These are phyloP conservation scores for Hypoxylon subgilvum DNA, from an alignment of 495 filamentous ascomycete species.

Conservation along the genomic window DNA sequence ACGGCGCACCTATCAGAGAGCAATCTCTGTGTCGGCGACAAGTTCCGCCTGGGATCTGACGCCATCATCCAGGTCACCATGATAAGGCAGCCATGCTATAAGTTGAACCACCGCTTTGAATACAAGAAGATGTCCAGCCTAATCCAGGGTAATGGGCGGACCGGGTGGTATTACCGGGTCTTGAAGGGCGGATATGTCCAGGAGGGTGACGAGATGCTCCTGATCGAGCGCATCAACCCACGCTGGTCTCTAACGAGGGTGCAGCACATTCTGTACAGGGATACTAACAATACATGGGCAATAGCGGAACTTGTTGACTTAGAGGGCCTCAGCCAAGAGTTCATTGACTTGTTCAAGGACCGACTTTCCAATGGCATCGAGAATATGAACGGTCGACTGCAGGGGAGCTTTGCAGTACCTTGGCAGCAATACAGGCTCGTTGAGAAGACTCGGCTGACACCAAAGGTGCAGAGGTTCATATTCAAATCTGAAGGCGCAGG, in stretches of 20 bases:
- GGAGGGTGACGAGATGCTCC: slow-evolving; percentile 44
- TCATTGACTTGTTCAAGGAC: slow-evolving; percentile 26
- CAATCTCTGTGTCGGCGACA: slow-evolving; percentile 56
- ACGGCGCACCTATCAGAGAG: slow-evolving; percentile 45
- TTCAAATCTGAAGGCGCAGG: slow-evolving; percentile 23
- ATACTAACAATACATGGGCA: slow-evolving; percentile 43
- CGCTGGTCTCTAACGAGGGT: slow-evolving; percentile 51
- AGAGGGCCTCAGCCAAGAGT: slow-evolving; percentile 45
- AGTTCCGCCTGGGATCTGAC: slow-evolving; percentile 42
- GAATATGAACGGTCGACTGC: slow-evolving; percentile 30
- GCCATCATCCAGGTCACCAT: slow-evolving; percentile 45
- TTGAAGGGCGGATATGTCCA: slow-evolving; percentile 46
- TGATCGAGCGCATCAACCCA: slow-evolving; percentile 49
- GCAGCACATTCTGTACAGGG: slow-evolving; percentile 49
- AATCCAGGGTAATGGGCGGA: slow-evolving; percentile 48
- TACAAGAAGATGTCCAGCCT: slow-evolving; percentile 48
- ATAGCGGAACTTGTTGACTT: slow-evolving; percentile 44
- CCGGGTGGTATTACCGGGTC: slow-evolving; percentile 55
- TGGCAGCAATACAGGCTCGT: slow-evolving; percentile 36
- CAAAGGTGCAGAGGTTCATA: slow-evolving; percentile 35
- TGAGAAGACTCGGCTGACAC: slow-evolving; percentile 30
- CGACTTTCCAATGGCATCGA: slow-evolving; percentile 34
- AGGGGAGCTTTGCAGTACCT: slow-evolving; percentile 28
- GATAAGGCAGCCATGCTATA: slow-evolving; percentile 50
- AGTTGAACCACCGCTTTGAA: slow-evolving; percentile 48